Percentiles rank a stretch among this genome's conserved stretches.
Evolutionary conservation across 345 rosid genomes (phyloP).

Genomic region (Salix purpurea): DNA sequence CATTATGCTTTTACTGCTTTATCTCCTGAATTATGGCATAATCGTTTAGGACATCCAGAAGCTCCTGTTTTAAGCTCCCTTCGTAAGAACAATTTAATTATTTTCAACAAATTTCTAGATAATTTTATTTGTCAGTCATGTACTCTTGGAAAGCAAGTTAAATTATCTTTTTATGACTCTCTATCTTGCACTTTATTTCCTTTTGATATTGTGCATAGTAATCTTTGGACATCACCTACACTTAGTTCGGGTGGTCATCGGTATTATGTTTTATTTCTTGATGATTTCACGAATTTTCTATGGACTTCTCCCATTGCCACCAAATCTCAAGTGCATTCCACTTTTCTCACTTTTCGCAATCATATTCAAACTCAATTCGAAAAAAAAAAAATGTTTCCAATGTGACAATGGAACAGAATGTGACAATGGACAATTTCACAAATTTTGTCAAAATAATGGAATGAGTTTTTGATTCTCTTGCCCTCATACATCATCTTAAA

Average conservation of each 20-base stretch:
- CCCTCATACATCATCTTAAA: slow-evolving; percentile 9
- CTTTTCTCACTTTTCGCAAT: not conserved
- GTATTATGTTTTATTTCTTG: not conserved
- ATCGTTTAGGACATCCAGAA: too few relatives aligned
- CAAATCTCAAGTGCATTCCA: not conserved
- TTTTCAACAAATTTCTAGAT: too few relatives aligned
- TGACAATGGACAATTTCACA: not conserved
- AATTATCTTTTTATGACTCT: too few relatives aligned
- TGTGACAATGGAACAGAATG: not conserved
- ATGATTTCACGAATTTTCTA: not conserved
- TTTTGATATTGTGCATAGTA: too few relatives aligned
- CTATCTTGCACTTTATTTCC: too few relatives aligned
- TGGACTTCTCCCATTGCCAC: not conserved
- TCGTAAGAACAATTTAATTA: too few relatives aligned
- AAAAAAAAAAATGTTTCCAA: not conserved
- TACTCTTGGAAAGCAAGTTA: too few relatives aligned
- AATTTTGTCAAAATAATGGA: not conserved
- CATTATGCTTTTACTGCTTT: not conserved
- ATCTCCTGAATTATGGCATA: not conserved
- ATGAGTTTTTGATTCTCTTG: not conserved
- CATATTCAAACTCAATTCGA: not conserved
- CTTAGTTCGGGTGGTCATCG: not conserved
- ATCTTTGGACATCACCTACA: too few relatives aligned
- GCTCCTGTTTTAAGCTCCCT: too few relatives aligned
- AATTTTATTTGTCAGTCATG: too few relatives aligned